Conservation (phyloP, 2,329 filamentous ascomycete genomes). For the Dendrostoma leiphaemia region DNA sequence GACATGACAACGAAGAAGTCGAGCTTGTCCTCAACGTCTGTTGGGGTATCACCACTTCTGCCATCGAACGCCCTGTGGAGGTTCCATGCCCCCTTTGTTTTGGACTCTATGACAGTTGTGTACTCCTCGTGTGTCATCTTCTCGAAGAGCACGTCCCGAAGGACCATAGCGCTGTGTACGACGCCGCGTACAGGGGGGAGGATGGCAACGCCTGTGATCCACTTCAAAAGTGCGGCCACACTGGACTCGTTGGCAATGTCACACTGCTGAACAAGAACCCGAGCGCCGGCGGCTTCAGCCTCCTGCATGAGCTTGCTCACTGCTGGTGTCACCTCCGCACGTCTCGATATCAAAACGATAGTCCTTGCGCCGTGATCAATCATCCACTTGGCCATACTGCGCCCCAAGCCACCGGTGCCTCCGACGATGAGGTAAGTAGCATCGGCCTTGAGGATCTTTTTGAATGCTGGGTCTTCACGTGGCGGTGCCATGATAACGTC, state of each 20-base stretch:
- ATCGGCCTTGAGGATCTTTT: conserved; percentile 12
- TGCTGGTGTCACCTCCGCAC: neutral
- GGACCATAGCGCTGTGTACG: conserved; percentile 36
- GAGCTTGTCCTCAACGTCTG: conserved; percentile 16
- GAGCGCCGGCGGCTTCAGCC: conserved; percentile 31
- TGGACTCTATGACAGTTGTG: conserved; percentile 45
- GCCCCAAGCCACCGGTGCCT: conserved; percentile 26
- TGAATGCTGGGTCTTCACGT: neutral
- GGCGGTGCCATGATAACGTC: neutral
- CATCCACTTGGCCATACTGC: conserved; percentile 22
- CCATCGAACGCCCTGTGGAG: conserved; percentile 14
- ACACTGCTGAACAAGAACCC: conserved; percentile 44
- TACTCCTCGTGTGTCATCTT: conserved; percentile 52
- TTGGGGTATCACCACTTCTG: neutral
- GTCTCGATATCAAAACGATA: conserved; percentile 19
- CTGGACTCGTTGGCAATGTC: conserved; percentile 34
- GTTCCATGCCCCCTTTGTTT: conserved; percentile 43
- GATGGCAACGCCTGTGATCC: conserved; percentile 33
- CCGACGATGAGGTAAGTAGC: conserved; percentile 26
- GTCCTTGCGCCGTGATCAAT: conserved; percentile 15
- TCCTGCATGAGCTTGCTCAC: conserved; percentile 8
- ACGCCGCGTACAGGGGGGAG: conserved; percentile 35
- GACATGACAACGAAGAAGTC: conserved; percentile 38
- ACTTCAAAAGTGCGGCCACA: conserved; percentile 38
- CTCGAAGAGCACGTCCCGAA: conserved; percentile 47